Percentiles rank a stretch among this genome's conserved stretches.
Evolutionary conservation across 2,329 filamentous ascomycete species (phyloP).

Genomic region (Shiraia bambusicola): DNA sequence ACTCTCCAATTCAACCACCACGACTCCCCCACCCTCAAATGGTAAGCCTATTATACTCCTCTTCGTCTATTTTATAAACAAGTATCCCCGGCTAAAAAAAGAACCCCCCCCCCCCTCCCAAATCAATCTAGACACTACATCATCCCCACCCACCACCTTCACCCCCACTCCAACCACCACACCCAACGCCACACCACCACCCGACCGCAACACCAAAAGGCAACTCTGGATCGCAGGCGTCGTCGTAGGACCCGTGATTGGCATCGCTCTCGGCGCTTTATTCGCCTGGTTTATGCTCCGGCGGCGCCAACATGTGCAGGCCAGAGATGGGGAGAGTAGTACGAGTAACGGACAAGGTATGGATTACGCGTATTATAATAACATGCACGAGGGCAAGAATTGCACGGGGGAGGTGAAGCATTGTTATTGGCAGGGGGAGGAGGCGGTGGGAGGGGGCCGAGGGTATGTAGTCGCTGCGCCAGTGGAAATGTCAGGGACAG

Average conservation of each 20-base stretch:
- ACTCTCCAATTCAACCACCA: constrained; percentile 9
- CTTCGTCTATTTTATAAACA: too few relatives aligned
- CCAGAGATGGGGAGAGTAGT: too few relatives aligned
- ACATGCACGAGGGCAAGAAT: too few relatives aligned
- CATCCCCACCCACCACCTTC: constrained; percentile 1
- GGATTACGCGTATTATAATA: too few relatives aligned
- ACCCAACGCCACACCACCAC: neutral
- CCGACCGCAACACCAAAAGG: constrained; percentile 6
- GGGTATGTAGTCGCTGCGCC: too few relatives aligned
- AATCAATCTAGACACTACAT: constrained; percentile 7
- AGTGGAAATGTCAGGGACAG: too few relatives aligned
- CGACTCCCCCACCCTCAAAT: constrained; percentile 4
- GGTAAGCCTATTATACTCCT: constrained; percentile 8
- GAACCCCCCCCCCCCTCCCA: too few relatives aligned
- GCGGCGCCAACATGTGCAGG: constrained; percentile 1
- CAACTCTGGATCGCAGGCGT: constrained; percentile 17
- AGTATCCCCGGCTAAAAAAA: too few relatives aligned
- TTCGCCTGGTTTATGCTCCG: constrained; percentile 13
- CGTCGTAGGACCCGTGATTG: constrained; percentile 10
- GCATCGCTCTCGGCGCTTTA: constrained; percentile 14
- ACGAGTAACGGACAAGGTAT: too few relatives aligned
- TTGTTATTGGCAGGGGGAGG: too few relatives aligned
- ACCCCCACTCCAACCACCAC: constrained; percentile 2
- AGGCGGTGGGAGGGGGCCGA: too few relatives aligned
- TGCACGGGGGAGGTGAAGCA: too few relatives aligned